Evolutionary conservation across 1,284 basidiomycete species (phyloP).

Genomic region (Ceratobasidium sp.): DNA sequence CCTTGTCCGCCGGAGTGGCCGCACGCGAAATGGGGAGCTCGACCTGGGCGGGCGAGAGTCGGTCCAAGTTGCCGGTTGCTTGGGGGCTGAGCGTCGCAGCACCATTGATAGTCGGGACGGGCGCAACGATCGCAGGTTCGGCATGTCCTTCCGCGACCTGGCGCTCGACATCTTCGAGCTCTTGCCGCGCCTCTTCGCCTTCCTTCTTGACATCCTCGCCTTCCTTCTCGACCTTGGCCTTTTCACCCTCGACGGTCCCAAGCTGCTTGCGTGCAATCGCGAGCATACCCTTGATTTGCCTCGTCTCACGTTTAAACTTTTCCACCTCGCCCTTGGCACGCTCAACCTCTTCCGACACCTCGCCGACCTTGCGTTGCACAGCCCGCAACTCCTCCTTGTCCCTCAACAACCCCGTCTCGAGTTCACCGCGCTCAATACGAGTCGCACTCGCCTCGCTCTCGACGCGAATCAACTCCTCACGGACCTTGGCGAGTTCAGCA

Average conservation of each 20-base stretch:
- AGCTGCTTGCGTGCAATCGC: slow-evolving; percentile 97
- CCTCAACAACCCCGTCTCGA: slow-evolving; percentile 84
- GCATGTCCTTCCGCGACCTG: slow-evolving; percentile 52
- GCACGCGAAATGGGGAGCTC: slow-evolving; percentile 35
- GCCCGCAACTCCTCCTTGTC: slow-evolving; percentile 96
- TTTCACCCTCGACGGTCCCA: slow-evolving; percentile 80
- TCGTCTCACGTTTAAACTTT: slow-evolving; percentile 89
- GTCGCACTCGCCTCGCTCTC: slow-evolving; percentile 93
- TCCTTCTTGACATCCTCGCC: slow-evolving; percentile 68
- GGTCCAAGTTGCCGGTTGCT: not conserved
- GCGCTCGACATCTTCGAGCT: slow-evolving; percentile 60
- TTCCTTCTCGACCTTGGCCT: slow-evolving; percentile 74
- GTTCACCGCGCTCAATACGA: slow-evolving; percentile 88
- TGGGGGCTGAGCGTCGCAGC: slow-evolving; percentile 1
- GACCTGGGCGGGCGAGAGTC: slow-evolving; percentile 33
- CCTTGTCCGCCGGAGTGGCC: slow-evolving; percentile 36
- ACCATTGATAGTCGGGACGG: slow-evolving; percentile 25
- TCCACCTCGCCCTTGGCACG: slow-evolving; percentile 79
- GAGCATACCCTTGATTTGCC: slow-evolving; percentile 93
- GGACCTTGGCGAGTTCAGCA: slow-evolving; percentile 74
- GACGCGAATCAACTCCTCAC: slow-evolving; percentile 83
- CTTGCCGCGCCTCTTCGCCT: slow-evolving; percentile 54
- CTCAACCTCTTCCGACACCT: slow-evolving; percentile 78
- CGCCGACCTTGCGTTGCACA: slow-evolving; percentile 82
- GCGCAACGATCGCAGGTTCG: slow-evolving; percentile 22